Percentiles rank a stretch among this genome's conserved stretches.
Evolutionary conservation across 176 grass and related monocot species (phyloP).

Genomic region (Cenchrus americanus): DNA sequence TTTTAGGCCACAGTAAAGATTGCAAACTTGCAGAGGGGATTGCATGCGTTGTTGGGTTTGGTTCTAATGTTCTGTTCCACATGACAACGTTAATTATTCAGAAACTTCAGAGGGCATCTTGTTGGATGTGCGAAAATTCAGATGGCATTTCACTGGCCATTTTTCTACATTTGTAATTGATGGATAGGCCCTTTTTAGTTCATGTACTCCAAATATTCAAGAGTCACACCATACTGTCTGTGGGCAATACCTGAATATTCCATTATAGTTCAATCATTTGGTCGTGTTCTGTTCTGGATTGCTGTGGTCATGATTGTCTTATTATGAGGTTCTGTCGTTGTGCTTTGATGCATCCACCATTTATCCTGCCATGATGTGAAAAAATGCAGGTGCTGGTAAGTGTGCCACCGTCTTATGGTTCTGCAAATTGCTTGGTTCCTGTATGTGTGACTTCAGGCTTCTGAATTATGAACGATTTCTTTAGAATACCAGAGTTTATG

Average conservation of each 20-base stretch:
- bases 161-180: not conserved
- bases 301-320: not conserved
- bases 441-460: not conserved
- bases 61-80: constrained; percentile 55
- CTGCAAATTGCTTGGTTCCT: not conserved
- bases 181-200: not conserved
- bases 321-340: not conserved
- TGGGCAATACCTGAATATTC: constrained; percentile 17
- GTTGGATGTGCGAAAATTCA: not conserved
- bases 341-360: not conserved
- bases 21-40: constrained; percentile 72
- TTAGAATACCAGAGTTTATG: not conserved
- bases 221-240: not conserved
- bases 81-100: not conserved
- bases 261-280: not conserved
- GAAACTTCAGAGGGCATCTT: not conserved
- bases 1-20: constrained; percentile 85
- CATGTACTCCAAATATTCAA: constrained; percentile 12
- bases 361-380: not conserved
- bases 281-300: not conserved
- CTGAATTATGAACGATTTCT: not conserved
- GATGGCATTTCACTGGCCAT: not conserved
- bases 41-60: constrained; percentile 90
- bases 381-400: not conserved
- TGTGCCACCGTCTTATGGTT: not conserved